Percentiles rank a stretch among this genome's conserved stretches.
Conservation (phyloP, 441 rosid species). For the Adansonia grandidieri region DNA sequence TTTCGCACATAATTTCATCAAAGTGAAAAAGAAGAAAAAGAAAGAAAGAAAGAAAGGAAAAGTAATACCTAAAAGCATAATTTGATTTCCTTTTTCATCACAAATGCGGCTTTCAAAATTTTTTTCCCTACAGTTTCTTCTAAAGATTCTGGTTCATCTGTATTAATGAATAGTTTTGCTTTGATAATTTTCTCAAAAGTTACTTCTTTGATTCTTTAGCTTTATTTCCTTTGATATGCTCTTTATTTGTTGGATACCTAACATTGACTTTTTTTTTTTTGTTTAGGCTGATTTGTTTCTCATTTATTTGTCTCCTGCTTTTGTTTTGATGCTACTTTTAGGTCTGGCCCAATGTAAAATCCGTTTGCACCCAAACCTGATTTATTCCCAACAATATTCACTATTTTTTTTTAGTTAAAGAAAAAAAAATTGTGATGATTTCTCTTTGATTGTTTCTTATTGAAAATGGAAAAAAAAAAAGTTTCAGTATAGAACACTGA, state of each 20-base stretch:
- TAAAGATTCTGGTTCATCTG: slow-evolving; percentile 28
- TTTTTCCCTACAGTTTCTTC: not conserved
- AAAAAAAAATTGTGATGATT: not conserved
- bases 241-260: slow-evolving; percentile 34
- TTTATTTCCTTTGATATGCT: slow-evolving; percentile 22
- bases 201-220: slow-evolving; percentile 23
- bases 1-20: slow-evolving; percentile 36
- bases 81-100: slow-evolving; percentile 30
- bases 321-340: slow-evolving; percentile 24
- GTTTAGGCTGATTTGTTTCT: slow-evolving; percentile 18
- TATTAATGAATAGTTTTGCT: slow-evolving; percentile 18
- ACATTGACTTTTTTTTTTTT: slow-evolving; percentile 31
- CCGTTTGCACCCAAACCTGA: slow-evolving; percentile 21
- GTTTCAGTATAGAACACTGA: not conserved
- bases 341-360: slow-evolving; percentile 25
- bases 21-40: slow-evolving; percentile 24
- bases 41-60: slow-evolving; percentile 28
- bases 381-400: not conserved
- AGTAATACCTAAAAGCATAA: slow-evolving; percentile 33
- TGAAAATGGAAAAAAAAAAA: not conserved
- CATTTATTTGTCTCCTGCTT: slow-evolving; percentile 10
- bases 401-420: not conserved
- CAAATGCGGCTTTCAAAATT: slow-evolving; percentile 24
- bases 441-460: not conserved
- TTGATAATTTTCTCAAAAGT: slow-evolving; percentile 26